Conservation (phyloP, 805 yeast genomes). For the Saccharomycopsis capsularis region DNA sequence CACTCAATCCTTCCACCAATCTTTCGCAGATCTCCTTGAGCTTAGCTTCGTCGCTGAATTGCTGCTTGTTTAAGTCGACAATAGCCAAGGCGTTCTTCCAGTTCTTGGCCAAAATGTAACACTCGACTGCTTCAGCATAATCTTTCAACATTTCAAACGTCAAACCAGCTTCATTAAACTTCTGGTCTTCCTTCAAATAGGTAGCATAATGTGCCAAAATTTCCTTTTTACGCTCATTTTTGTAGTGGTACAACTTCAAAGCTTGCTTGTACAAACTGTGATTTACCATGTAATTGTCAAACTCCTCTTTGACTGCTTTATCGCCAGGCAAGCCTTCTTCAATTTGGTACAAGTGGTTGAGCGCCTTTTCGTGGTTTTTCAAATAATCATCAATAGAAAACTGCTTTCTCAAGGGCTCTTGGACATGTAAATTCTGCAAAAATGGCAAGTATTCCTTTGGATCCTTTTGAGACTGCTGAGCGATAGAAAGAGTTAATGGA, state of each 20-base stretch:
- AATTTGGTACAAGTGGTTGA: conserved; percentile 52
- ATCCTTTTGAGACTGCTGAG: conserved; percentile 95
- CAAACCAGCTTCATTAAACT: conserved; percentile 70
- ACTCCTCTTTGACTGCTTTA: conserved; percentile 42
- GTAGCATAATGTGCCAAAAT: conserved; percentile 60
- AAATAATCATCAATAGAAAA: conserved; percentile 77
- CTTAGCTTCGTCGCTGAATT: conserved; percentile 28
- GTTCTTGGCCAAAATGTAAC: conserved; percentile 59
- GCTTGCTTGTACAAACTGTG: conserved; percentile 71
- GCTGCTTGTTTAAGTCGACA: conserved; percentile 27
- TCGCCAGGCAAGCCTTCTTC: conserved; percentile 30
- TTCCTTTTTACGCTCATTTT: conserved; percentile 43
- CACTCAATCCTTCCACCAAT: conserved; percentile 53
- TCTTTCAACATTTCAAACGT: conserved; percentile 64
- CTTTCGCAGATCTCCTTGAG: conserved; percentile 47
- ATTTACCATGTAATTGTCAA: conserved; percentile 57
- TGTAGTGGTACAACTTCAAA: conserved; percentile 52
- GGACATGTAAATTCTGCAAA: conserved; percentile 68
- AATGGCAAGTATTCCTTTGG: conserved; percentile 96
- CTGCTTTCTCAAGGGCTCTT: conserved; percentile 56
- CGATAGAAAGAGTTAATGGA: conserved; percentile 70
- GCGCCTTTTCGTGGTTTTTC: conserved; percentile 60
- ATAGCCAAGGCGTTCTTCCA: conserved; percentile 83
- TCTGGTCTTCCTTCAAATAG: conserved; percentile 46
- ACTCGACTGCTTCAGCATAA: conserved; percentile 55